Base-by-base conservation (phyloP, 768 basidiomycete species). In the Strobilomyces confusus region DNA sequence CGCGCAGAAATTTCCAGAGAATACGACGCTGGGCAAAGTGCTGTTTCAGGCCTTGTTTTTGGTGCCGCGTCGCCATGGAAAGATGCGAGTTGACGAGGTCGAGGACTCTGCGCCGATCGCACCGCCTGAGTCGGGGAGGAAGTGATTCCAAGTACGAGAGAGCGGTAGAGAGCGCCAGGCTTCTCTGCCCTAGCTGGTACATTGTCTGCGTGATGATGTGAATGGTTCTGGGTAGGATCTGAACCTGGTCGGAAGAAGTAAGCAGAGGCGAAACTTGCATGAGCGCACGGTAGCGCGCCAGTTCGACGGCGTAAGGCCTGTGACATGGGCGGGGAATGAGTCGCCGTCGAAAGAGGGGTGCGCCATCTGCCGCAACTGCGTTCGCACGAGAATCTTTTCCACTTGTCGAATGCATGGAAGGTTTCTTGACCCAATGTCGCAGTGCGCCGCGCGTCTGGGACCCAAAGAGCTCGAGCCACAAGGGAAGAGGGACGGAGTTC, bases 391-490 rank as follows among this genome's bases (percentile, higher is more conserved):
- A 7, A 19, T 37, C 7, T 29, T 23, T 25, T 36, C n/a, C 26
- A n/a, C 17, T 23, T 20, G 11, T 19, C 12, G 32, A 13, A 6
- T 14, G 32, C 25, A 3, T 6, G 44, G 15, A 15, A 25, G 47
- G 25, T 38, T 37, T 44, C 36, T 15, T 33, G 55, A 48, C 29
- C 59, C 61, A 63, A 40, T 44, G 54, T 34, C 67, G 63, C 25
- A 66, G 57, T 6, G 68, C 72, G 43, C 73, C 70, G 47, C 70
- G 67, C 50, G 75, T 76, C 56, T 66, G 61, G 17, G 73, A 72
- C 44, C 75, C 73, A 58, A 81, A 78, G 58, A 88, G 79, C 56
- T 88, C 85, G 41, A 81, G 53, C 86, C 84, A 87, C 47, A 88
- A 65, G 5, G 69, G 63, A 25, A 81, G 70, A 25, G 77, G 79